Evolutionary conservation across 78 protist genomes (phyloP).

Genomic region (Ministeria vibrans): DNA sequence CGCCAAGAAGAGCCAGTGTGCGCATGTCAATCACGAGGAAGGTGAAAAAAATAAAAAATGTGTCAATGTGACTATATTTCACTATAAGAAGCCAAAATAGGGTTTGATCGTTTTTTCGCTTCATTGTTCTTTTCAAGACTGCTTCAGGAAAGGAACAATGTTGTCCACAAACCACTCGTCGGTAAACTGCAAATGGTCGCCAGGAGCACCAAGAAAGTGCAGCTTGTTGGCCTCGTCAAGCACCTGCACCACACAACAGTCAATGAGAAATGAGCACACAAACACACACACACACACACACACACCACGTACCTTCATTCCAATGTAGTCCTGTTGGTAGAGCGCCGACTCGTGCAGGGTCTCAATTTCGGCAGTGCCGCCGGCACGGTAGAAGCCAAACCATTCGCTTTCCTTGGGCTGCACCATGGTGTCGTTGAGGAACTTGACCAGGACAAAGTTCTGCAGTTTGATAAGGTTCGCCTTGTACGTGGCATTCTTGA

Average conservation of each 20-base stretch:
- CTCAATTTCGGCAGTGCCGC: background rate
- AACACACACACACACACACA: background rate
- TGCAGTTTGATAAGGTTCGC: slow-evolving; percentile 28
- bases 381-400: slow-evolving; percentile 10
- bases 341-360: background rate
- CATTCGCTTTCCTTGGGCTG: slow-evolving; percentile 50
- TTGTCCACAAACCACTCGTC: slow-evolving; percentile 42
- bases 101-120: too few relatives aligned
- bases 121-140: too few relatives aligned
- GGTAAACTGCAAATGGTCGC: slow-evolving; percentile 53
- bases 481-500: slow-evolving; percentile 53
- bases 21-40: too few relatives aligned
- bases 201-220: background rate
- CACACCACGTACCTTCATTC: background rate
- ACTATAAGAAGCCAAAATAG: too few relatives aligned
- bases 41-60: too few relatives aligned
- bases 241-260: background rate
- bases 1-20: too few relatives aligned
- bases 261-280: background rate
- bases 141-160: slow-evolving; percentile 43
- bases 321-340: background rate
- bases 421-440: slow-evolving; percentile 57
- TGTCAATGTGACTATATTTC: too few relatives aligned
- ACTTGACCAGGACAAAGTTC: slow-evolving; percentile 45
- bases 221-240: background rate